Percentiles rank a stretch among this genome's conserved stretches.
Evolutionary conservation across 2,329 filamentous ascomycete genomes (phyloP).

Genomic region (Penicillium sp.): DNA sequence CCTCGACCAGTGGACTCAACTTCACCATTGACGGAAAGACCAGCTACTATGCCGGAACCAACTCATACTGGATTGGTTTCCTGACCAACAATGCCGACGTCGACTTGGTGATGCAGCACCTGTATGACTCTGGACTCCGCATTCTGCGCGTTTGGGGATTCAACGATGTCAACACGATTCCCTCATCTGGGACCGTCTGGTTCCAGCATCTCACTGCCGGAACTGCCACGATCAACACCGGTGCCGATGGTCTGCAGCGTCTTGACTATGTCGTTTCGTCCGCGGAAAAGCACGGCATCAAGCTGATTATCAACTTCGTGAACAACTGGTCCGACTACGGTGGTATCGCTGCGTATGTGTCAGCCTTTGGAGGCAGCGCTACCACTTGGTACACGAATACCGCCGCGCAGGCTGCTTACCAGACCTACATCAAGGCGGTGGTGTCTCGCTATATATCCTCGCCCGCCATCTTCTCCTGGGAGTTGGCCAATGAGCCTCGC

Average conservation of each 20-base stretch:
- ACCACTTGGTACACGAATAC: constrained; percentile 62
- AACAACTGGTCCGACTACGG: constrained; percentile 73
- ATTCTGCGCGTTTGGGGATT: constrained; percentile 60
- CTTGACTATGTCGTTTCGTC: constrained; percentile 66
- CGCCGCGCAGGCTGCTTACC: constrained; percentile 61
- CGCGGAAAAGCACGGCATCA: constrained; percentile 63
- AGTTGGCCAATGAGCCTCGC: constrained; percentile 68
- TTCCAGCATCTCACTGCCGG: constrained; percentile 46
- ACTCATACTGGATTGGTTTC: constrained; percentile 59
- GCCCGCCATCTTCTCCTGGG: constrained; percentile 67
- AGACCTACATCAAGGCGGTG: constrained; percentile 63
- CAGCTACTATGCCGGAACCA: constrained; percentile 54
- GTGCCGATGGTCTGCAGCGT: constrained; percentile 63
- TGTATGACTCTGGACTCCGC: constrained; percentile 49
- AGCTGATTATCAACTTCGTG: constrained; percentile 61
- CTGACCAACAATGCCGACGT: constrained; percentile 55
- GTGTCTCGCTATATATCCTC: constrained; percentile 64
- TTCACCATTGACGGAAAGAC: constrained; percentile 47
- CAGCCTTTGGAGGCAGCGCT: constrained; percentile 57
- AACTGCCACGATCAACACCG: constrained; percentile 63
- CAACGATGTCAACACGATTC: constrained; percentile 51
- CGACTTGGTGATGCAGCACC: constrained; percentile 44
- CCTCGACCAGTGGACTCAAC: constrained; percentile 31
- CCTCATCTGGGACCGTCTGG: constrained; percentile 50
- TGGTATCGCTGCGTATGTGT: constrained; percentile 63